Percentiles rank a stretch among this genome's conserved stretches.
These are phyloP conservation scores for Claviceps pusilla DNA, from an alignment of 2,329 filamentous ascomycete species.

Conservation along the genomic window DNA sequence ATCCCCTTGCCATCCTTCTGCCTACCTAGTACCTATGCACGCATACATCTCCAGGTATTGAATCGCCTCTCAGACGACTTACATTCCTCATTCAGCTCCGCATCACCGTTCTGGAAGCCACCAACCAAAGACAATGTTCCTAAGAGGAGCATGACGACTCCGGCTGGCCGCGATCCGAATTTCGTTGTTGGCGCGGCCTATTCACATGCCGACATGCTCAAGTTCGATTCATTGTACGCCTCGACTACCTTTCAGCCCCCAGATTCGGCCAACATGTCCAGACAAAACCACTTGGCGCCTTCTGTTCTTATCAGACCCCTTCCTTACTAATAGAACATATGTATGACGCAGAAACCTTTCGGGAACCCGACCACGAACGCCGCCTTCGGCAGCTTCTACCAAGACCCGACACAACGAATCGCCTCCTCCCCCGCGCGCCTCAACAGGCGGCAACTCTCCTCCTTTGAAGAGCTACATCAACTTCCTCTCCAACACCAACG, in stretches of 20 bases:
- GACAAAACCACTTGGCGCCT: not conserved
- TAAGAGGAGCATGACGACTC: conserved; percentile 31
- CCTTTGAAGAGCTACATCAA: conserved; percentile 63
- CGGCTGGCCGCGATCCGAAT: conserved; percentile 40
- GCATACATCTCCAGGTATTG: conserved; percentile 6
- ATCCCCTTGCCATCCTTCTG: not conserved
- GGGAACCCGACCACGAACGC: conserved; percentile 55
- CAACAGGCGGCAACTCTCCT: conserved; percentile 41
- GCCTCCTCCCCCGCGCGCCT: conserved; percentile 38
- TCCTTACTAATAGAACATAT: not conserved
- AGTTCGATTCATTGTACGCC: conserved; percentile 63
- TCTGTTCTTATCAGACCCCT: not conserved
- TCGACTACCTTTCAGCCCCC: not conserved
- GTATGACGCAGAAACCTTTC: conserved; percentile 38
- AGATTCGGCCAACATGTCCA: not conserved
- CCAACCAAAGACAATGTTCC: conserved; percentile 36
- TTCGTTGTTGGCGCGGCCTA: conserved; percentile 89
- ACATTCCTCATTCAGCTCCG: conserved; percentile 39
- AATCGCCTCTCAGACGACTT: conserved; percentile 10
- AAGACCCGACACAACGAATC: conserved; percentile 36
- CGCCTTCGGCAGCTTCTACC: conserved; percentile 45
- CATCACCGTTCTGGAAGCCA: conserved; percentile 77
- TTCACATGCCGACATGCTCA: conserved; percentile 88
- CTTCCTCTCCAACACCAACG: conserved; percentile 66
- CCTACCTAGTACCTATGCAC: not conserved